Conservation (phyloP, 2,329 filamentous ascomycete genomes). For the Hypoxylon sp. region DNA sequence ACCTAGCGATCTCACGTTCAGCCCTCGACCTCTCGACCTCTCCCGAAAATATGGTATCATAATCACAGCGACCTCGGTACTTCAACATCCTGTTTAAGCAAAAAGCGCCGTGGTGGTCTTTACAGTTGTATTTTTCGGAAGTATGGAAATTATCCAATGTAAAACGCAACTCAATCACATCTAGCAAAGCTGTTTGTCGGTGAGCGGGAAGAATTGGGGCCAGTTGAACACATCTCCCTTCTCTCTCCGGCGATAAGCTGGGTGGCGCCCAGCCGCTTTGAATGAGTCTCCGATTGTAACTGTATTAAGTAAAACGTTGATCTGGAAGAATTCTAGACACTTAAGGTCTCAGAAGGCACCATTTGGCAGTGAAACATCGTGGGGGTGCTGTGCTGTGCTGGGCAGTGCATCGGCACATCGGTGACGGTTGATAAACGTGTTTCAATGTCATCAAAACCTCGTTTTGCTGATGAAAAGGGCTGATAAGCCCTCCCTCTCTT, state of each 20-base stretch:
- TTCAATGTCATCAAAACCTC: slow-evolving; percentile 29
- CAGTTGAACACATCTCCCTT: slow-evolving; percentile 22
- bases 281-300: slow-evolving; percentile 36
- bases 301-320: slow-evolving; percentile 36
- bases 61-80: slow-evolving; percentile 18
- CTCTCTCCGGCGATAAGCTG: slow-evolving; percentile 42
- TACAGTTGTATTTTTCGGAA: slow-evolving; percentile 14
- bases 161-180: slow-evolving; percentile 27
- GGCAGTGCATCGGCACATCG: slow-evolving; percentile 27
- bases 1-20: slow-evolving; percentile 28
- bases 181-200: slow-evolving; percentile 20
- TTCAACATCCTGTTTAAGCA: slow-evolving; percentile 39
- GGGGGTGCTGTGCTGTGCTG: slow-evolving; percentile 37
- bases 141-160: slow-evolving; percentile 21
- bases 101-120: slow-evolving; percentile 15
- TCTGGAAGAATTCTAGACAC: slow-evolving; percentile 50
- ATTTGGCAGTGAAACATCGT: slow-evolving; percentile 43
- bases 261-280: slow-evolving; percentile 25
- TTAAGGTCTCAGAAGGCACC: slow-evolving; percentile 38
- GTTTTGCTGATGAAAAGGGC: slow-evolving; percentile 20
- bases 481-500: slow-evolving; percentile 10
- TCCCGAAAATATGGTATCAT: slow-evolving; percentile 38
- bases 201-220: slow-evolving; percentile 14
- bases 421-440: slow-evolving; percentile 30
- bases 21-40: slow-evolving; percentile 13